Evolutionary conservation across 2,329 filamentous ascomycete species (phyloP).

Genomic region (Fusarium secorum): DNA sequence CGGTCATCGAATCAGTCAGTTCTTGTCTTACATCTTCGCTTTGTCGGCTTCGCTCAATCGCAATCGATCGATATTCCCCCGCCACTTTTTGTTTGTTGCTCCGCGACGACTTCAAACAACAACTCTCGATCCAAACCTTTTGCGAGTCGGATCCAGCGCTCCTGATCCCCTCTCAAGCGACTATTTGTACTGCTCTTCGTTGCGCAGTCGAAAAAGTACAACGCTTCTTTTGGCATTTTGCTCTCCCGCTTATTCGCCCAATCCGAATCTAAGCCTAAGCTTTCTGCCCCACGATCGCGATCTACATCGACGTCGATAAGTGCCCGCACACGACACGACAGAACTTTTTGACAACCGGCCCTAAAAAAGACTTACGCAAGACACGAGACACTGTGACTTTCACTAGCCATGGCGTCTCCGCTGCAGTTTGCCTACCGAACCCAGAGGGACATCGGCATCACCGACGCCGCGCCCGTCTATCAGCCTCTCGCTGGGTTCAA

Average conservation of each 20-base stretch:
- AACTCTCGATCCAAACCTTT: conserved; percentile 9
- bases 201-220: conserved; percentile 27
- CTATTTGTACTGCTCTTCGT: conserved; percentile 29
- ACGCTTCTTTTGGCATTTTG: conserved; percentile 12
- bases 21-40: conserved; percentile 43
- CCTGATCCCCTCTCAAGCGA: conserved; percentile 10
- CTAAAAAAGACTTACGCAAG: conserved; percentile 42
- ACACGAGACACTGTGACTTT: conserved; percentile 75
- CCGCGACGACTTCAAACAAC: conserved; percentile 22
- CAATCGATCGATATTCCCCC: conserved; percentile 37
- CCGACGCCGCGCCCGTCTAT: conserved; percentile 91
- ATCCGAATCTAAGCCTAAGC: conserved; percentile 26
- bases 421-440: conserved; percentile 98
- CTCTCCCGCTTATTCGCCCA: conserved; percentile 26
- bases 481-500: conserved; percentile 81
- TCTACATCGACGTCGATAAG: conserved; percentile 11
- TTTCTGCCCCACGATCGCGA: conserved; percentile 32
- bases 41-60: conserved; percentile 32
- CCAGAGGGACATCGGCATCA: conserved; percentile 92
- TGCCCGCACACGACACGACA: conserved; percentile 31
- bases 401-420: conserved; percentile 90
- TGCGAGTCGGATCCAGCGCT: conserved; percentile 5
- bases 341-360: conserved; percentile 40
- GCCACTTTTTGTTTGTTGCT: conserved; percentile 33
- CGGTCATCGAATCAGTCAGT: conserved; percentile 46